Evolutionary conservation across 768 basidiomycete species (phyloP), one percentile per base, ranked within the genome.

Genomic region (Lentinula sp.): DNA sequence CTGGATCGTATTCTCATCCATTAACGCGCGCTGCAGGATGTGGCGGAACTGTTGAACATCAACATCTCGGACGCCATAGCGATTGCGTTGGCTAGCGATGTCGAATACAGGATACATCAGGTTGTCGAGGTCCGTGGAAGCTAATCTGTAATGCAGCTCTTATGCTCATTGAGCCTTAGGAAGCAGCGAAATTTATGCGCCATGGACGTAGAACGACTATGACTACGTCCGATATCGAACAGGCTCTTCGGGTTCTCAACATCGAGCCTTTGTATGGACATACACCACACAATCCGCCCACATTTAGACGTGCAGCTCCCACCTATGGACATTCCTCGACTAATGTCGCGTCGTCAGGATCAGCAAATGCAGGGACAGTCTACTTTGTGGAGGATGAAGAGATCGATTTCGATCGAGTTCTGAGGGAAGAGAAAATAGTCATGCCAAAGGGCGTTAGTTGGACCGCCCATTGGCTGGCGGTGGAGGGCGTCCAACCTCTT

Each of bases 351-450:
- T 46, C 45, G 6, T 59, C 57, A 20, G 37, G 37, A 13, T 15
- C 55, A 41, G 39, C 23, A 10, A 71, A 79, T 3, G 82, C 84
- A 5, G 90, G 89, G 0, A 76, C 90, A 2, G 89, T 98, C 3
- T 98, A 93, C 75, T 94, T 93, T 67, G 85, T 96, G 16, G 93
- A 97, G 62, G 97, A 99, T 70, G 95, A 98, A 66, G 97, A 98
- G 73, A 89, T 99, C 52, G 97, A 98, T 74, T 94, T 99, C 67
- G 92, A 95, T 69, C 91, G 87, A 57, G 86, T 95, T 9, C 74
- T 98, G 45, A 84, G 91, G 59, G 91, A 93, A 67, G 92, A 93
- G 71, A 90, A 94, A 72, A 86, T 94, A 39, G 78, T 82, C 1
- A 74, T 95, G 7, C 92, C 93, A 0, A 87, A 88, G 66, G 88